A percentile compares a stretch with the other conserved stretches of the same genome.
Evolutionary conservation across 768 basidiomycete genomes (phyloP).

Genomic region (Podaxis rugospora): DNA sequence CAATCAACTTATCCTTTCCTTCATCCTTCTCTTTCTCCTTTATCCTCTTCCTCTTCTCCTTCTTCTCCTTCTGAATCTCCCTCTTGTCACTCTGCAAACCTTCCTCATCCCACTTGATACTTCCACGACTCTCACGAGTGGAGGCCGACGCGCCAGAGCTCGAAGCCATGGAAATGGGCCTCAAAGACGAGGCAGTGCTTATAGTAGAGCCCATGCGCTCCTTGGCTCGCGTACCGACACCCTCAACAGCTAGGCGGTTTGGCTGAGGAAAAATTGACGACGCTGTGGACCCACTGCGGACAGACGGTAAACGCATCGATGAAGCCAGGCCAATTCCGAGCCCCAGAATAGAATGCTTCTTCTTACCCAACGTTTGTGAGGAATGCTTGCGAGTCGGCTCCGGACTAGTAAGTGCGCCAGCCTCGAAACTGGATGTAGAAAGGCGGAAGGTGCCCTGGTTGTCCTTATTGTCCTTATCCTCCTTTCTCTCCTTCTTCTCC

Average conservation of each 20-base stretch:
- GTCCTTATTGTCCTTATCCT: slow-evolving; percentile 23
- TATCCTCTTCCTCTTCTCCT: slow-evolving; percentile 21
- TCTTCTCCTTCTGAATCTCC: slow-evolving; percentile 25
- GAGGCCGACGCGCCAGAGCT: slow-evolving; percentile 25
- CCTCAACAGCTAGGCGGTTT: slow-evolving; percentile 34
- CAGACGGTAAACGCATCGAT: slow-evolving; percentile 28
- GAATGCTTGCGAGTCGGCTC: slow-evolving; percentile 12
- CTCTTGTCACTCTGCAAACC: slow-evolving; percentile 27
- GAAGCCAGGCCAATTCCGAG: slow-evolving; percentile 50
- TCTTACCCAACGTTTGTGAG: slow-evolving; percentile 41
- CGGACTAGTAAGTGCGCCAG: slow-evolving; percentile 40
- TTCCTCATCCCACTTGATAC: slow-evolving; percentile 31
- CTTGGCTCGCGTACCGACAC: slow-evolving; percentile 18
- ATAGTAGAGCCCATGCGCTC: slow-evolving; percentile 20
- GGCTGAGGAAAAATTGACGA: slow-evolving; percentile 21
- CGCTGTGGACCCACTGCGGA: slow-evolving; percentile 37
- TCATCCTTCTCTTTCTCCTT: slow-evolving; percentile 17
- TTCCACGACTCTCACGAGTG: slow-evolving; percentile 20
- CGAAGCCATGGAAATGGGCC: slow-evolving; percentile 26
- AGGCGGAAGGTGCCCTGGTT: slow-evolving; percentile 35
- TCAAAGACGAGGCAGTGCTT: slow-evolving; percentile 34
- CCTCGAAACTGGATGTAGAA: slow-evolving; percentile 66
- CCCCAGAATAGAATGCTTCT: slow-evolving; percentile 61
- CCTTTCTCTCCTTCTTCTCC: slow-evolving; percentile 20
- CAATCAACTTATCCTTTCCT: slow-evolving; percentile 40